Evolutionary conservation across 1,284 basidiomycete genomes (phyloP), one percentile per base, ranked within the genome.

Genomic region (Trametes hirsuta): DNA sequence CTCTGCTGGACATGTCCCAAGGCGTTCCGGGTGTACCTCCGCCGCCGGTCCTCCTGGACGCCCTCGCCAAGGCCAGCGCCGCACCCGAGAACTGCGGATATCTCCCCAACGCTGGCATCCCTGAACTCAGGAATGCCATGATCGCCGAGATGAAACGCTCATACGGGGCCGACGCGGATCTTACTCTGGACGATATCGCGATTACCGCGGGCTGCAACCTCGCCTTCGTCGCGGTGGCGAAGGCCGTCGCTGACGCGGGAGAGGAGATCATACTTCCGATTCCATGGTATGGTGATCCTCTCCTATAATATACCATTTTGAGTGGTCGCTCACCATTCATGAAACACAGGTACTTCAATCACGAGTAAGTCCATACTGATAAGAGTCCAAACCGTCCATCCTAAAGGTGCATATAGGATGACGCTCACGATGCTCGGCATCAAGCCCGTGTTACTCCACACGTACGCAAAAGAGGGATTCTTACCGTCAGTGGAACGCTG

Each of bases 241-340:
- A 87, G 80, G 80, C 82, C 14, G 72, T 97, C 5, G 91, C 88
- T 18, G 84, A 85, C 62, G 77, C 84, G 2, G 90, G 89, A 0
- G 89, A 93, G 61, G 89, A 91, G 64, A 78, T 94, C 42, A 87
- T 97, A 50, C 73, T 95, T 14, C 92, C 93, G 6, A 79, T 88
- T 0, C 93, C 94, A 10, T 91, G 90, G 88, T 89, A 69, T 30
- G 8, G 51, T 15, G 34, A n/a, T 39, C 24, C 47, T 50, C 22
- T 61, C 49, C 6, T 47, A 63, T 37, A 37, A 15, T 9, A 18
- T 25, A 2, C 14, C 22, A 1, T 55, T 30, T 44, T 39, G 21
- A 12, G 30, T n/a, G 10, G n/a, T 4, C 35, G 3, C 34, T 52
- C 40, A 12, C 15, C 37, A 18, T 4, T 35, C 6, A 39, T 12